Evolutionary conservation across 257 asterid species (phyloP).

Genomic region (Leptodermis oblonga): DNA sequence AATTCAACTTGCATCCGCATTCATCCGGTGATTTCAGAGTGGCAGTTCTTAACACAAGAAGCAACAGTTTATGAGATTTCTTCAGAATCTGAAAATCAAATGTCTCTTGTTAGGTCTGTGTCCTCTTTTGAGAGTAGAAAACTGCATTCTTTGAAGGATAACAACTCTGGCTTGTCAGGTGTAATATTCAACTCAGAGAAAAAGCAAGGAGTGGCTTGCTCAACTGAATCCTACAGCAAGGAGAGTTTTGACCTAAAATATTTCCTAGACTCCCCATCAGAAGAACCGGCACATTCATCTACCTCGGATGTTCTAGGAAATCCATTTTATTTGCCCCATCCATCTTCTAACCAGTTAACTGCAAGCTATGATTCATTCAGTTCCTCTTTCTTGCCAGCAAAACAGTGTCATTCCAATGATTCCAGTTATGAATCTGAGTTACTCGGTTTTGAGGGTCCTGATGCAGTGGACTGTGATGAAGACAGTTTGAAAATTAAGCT

Average conservation of each 20-base stretch:
- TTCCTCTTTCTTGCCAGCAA: conserved; percentile 29
- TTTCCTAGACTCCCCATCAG: conserved; percentile 59
- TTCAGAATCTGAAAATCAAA: conserved; percentile 26
- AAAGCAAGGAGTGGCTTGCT: conserved; percentile 35
- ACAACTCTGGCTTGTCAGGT: conserved; percentile 32
- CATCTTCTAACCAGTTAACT: conserved; percentile 27
- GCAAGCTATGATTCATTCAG: conserved; percentile 19
- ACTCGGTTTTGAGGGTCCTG: conserved; percentile 37
- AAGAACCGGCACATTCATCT: conserved; percentile 34
- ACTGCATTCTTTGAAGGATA: conserved; percentile 41
- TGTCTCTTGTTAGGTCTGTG: conserved; percentile 68
- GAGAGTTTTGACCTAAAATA: conserved; percentile 49
- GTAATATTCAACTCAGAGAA: conserved; percentile 39
- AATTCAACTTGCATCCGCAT: background rate
- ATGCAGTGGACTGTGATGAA: conserved; percentile 40
- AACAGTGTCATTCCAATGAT: conserved; percentile 22
- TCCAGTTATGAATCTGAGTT: conserved; percentile 35
- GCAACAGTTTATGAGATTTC: background rate
- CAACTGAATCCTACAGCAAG: conserved; percentile 49
- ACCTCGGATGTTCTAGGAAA: conserved; percentile 28
- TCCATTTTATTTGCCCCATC: conserved; percentile 28
- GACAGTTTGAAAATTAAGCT: conserved; percentile 62
- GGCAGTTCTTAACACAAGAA: background rate
- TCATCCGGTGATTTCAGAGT: conserved; percentile 8
- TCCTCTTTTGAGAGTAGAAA: conserved; percentile 43